Conservation (phyloP, 371 early-diverging fungal species). For the Coemansia sp. region DNA sequence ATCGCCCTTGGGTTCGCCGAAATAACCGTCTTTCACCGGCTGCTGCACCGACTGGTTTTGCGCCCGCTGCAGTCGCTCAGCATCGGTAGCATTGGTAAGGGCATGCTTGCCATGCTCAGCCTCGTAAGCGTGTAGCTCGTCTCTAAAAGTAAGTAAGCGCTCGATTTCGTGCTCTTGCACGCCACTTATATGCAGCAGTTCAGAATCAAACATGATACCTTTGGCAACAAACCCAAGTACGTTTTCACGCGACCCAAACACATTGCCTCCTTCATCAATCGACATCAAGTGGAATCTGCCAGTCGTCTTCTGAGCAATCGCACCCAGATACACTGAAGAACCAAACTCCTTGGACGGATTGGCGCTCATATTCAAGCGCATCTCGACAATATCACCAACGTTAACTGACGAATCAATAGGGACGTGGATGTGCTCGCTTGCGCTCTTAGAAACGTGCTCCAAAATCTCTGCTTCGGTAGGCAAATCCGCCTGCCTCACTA, state of each 20-base stretch:
- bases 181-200: slow-evolving; percentile 22
- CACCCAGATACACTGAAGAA: not conserved
- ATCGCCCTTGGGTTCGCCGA: slow-evolving; percentile 1
- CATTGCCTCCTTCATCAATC: not conserved
- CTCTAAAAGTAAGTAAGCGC: slow-evolving; percentile 20
- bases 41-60: slow-evolving; percentile 2
- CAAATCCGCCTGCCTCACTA: slow-evolving; percentile 10
- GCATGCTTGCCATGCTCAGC: slow-evolving; percentile 22
- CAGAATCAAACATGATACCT: slow-evolving; percentile 32
- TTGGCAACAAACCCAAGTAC: slow-evolving; percentile 38
- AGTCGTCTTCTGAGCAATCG: slow-evolving; percentile 29
- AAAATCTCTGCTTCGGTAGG: slow-evolving; percentile 1
- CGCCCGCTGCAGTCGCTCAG: slow-evolving; percentile 10
- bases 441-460: slow-evolving; percentile 19
- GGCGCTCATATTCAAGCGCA: slow-evolving; percentile 4
- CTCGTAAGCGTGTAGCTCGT: slow-evolving; percentile 24
- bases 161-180: slow-evolving; percentile 6
- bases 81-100: slow-evolving; percentile 16
- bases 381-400: slow-evolving; percentile 41
- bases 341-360: slow-evolving; percentile 1
- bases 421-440: slow-evolving; percentile 6
- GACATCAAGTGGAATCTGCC: slow-evolving; percentile 42
- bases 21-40: not conserved
- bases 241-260: slow-evolving; percentile 27
- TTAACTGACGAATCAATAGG: slow-evolving; percentile 33